phyloP scores from a whole-genome alignment of 179 eudicot genomes.

The Spinacia oleracea region DNA sequence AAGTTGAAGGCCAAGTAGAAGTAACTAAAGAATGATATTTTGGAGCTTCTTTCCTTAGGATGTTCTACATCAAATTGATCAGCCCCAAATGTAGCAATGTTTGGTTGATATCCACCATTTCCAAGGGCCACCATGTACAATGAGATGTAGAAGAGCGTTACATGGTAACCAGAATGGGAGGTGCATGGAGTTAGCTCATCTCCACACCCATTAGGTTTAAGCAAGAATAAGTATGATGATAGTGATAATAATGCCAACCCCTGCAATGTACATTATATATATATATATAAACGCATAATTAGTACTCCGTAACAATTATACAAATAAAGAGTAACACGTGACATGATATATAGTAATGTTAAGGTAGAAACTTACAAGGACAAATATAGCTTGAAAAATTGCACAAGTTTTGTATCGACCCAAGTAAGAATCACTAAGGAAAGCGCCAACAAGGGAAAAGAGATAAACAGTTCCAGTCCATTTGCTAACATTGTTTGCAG shows the following conservation, averaged over 20 bases:
- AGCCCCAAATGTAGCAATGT: conserved; percentile 49
- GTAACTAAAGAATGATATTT: conserved; percentile 44
- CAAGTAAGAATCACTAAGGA: conserved; percentile 59
- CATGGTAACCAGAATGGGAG: conserved; percentile 28
- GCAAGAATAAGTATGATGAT: conserved; percentile 40
- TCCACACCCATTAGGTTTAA: conserved; percentile 49
- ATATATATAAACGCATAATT: neutral
- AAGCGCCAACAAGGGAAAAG: conserved; percentile 48
- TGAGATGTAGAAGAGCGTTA: conserved; percentile 38
- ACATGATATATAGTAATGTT: neutral
- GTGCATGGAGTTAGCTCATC: conserved; percentile 31
- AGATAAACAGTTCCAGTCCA: conserved; percentile 57
- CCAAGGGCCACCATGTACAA: conserved; percentile 52
- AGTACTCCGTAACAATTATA: no score
- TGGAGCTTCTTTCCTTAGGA: conserved; percentile 37
- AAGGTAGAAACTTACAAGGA: conserved; percentile 32
- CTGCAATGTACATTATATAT: conserved; percentile 16
- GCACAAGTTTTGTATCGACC: conserved; percentile 49
- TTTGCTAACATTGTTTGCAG: conserved; percentile 51
- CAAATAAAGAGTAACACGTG: no score
- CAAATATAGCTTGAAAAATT: conserved; percentile 43
- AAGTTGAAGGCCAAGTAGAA: conserved; percentile 46
- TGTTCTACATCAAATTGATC: conserved; percentile 43
- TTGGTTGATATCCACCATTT: conserved; percentile 55
- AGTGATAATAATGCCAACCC: conserved; percentile 44